Evolutionary conservation across 805 yeast species (phyloP), one percentile per base, ranked within the genome.

Genomic region (Yarrowia sp.): DNA sequence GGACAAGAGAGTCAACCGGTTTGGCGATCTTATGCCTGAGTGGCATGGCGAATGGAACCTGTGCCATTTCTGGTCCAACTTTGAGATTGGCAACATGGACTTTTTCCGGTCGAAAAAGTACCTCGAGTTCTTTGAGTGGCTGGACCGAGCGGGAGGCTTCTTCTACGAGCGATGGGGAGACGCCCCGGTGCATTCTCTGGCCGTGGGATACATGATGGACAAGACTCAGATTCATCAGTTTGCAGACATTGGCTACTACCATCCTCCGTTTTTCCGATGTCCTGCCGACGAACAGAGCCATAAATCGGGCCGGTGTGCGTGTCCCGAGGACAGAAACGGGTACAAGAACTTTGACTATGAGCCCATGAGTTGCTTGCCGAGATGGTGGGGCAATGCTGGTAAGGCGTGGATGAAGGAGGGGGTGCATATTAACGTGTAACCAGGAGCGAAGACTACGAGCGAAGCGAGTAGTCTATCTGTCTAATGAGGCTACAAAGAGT

Each of bases 141-240:
- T 91, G 70, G 95, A 91, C 75, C 77, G 79, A 52, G 80, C 87
- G 1, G 93, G 96, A 69, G 96, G 96, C 3, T 88, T 92, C 75
- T 92, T 89, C 80, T 92, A 92, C 78, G 97, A 92, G 77, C 79
- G 97, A 69, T 92, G 97, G 97, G 97, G 97, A 15, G 97, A 92
- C 78, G 97, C 97, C 0, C 97, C 97, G 0, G 90, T 92, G 15
- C 97, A 92, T 76, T 81, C 94, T 0, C 80, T 91, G 36, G 96
- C 86, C 0, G 87, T 85, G 0, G 76, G 89, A 0, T 75, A 90
- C 50, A 75, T 90, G 52, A 77, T 90, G 70, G 84, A 86, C 70
- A 82, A 80, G 66, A 75, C 80, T 17, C 88, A 91, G 74, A 77
- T 92, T 49, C 89, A 87, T 74, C 91, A 89, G 79, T 90, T 92